phyloP scores from a whole-genome alignment of 2,329 filamentous ascomycete species.

The Ramularia collo-cygni region DNA sequence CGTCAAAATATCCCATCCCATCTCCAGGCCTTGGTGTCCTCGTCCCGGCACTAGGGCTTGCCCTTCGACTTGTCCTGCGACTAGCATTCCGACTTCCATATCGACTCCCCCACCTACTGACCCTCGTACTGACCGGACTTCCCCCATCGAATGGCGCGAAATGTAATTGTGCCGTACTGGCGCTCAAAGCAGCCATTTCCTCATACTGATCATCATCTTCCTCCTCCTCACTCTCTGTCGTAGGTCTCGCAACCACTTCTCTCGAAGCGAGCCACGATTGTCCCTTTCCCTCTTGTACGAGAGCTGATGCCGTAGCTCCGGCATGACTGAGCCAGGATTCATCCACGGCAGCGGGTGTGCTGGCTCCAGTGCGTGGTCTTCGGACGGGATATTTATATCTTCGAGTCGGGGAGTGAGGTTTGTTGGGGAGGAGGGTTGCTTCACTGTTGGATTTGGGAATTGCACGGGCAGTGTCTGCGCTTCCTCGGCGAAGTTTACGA shows the following conservation, averaged over 20 bases:
- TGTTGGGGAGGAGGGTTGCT: constrained; percentile 31
- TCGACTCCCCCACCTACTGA: constrained; percentile 27
- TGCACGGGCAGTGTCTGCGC: constrained; percentile 3
- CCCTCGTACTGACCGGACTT: constrained; percentile 15
- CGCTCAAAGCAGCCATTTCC: constrained; percentile 26
- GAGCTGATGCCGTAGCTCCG: constrained; percentile 49
- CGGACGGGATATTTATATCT: constrained; percentile 9
- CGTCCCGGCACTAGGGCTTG: constrained; percentile 31
- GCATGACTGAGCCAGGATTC: constrained; percentile 56
- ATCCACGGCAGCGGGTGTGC: constrained; percentile 22
- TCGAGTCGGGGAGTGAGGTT: constrained; percentile 15
- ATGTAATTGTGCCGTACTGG: constrained; percentile 18
- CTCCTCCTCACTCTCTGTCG: constrained; percentile 23
- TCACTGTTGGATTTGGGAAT: constrained; percentile 44
- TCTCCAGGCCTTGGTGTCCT: constrained; percentile 27
- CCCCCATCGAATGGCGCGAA: constrained; percentile 12
- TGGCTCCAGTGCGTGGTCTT: constrained; percentile 9
- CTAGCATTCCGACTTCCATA: constrained; percentile 34
- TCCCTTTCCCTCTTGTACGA: constrained; percentile 55
- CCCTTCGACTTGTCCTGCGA: constrained; percentile 33
- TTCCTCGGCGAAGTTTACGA: not conserved
- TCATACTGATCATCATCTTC: constrained; percentile 30
- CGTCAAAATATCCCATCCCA: constrained; percentile 26
- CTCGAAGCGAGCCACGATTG: constrained; percentile 54
- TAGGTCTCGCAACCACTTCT: constrained; percentile 38